Percentiles rank a stretch among this genome's conserved stretches.
Conservation (phyloP, 768 basidiomycete species). For the Hydnomerulius pinastri region DNA sequence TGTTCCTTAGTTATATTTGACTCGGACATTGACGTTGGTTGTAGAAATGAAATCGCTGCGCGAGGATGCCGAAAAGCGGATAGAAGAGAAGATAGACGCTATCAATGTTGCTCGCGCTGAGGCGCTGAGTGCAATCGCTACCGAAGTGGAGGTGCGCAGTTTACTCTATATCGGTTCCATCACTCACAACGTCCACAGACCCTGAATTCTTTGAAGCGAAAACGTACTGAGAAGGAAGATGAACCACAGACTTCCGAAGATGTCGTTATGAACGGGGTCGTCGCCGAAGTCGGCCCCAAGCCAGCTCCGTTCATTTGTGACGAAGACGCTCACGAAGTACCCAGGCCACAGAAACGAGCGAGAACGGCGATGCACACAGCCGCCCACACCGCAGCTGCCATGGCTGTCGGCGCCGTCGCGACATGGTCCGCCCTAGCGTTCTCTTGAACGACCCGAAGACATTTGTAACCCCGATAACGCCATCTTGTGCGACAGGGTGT, state of each 20-base stretch:
- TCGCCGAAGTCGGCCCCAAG: neutral
- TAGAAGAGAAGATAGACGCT: slow-evolving; percentile 46
- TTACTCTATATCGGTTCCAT: slow-evolving; percentile 14
- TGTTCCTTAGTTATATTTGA: neutral
- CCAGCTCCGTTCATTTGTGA: slow-evolving; percentile 4
- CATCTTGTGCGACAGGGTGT: neutral
- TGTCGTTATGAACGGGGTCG: neutral
- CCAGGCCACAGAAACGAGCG: slow-evolving; percentile 45
- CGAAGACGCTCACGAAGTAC: neutral
- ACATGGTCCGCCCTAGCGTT: slow-evolving; percentile 78
- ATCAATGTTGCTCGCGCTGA: slow-evolving; percentile 44
- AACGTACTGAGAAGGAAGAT: slow-evolving; percentile 46
- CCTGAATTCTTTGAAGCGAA: slow-evolving; percentile 59
- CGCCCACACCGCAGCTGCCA: slow-evolving; percentile 60
- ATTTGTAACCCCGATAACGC: neutral
- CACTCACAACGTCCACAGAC: slow-evolving; percentile 27
- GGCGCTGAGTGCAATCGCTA: slow-evolving; percentile 36
- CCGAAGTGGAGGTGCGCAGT: slow-evolving; percentile 28
- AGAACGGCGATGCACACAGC: slow-evolving; percentile 41
- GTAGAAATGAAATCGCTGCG: slow-evolving; percentile 49
- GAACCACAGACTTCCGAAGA: slow-evolving; percentile 3
- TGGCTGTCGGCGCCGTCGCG: slow-evolving; percentile 67
- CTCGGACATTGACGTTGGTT: neutral
- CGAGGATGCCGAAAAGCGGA: slow-evolving; percentile 44
- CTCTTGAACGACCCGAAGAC: slow-evolving; percentile 33